Evolutionary conservation across 768 basidiomycete genomes (phyloP).

Genomic region (Piloderma croceum): DNA sequence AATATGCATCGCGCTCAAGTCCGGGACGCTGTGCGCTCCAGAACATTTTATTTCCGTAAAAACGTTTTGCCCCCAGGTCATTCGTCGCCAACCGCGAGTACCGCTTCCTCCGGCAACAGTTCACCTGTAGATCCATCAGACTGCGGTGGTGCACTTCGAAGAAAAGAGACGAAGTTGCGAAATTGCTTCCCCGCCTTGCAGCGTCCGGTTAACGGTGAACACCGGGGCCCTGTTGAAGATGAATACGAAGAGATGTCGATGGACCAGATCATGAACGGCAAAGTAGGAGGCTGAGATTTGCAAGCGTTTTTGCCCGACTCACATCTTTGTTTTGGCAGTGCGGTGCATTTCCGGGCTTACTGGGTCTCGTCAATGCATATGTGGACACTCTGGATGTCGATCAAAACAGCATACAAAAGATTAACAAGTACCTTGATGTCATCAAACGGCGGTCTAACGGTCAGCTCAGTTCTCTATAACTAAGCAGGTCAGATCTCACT

Average conservation of each 20-base stretch:
- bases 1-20: constrained; percentile 91
- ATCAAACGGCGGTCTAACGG: constrained; percentile 77
- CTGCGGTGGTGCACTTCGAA: constrained; percentile 26
- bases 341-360: constrained; percentile 66
- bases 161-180: constrained; percentile 60
- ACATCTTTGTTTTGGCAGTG: constrained; percentile 34
- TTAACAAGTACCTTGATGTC: constrained; percentile 75
- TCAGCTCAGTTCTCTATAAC: constrained; percentile 27
- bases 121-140: constrained; percentile 35
- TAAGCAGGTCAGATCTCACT: constrained; percentile 4
- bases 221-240: constrained; percentile 51
- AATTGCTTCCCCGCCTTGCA: constrained; percentile 69
- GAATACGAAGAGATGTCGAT: constrained; percentile 93
- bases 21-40: constrained; percentile 66
- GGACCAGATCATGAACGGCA: constrained; percentile 92
- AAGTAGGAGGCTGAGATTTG: constrained; percentile 44
- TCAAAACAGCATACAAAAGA: constrained; percentile 48
- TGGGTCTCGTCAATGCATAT: constrained; percentile 79
- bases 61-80: constrained; percentile 62
- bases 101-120: constrained; percentile 39
- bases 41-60: constrained; percentile 88
- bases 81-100: constrained; percentile 32
- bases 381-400: constrained; percentile 81
- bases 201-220: constrained; percentile 40
- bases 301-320: constrained; percentile 1